Evolutionary conservation across 2,329 filamentous ascomycete genomes (phyloP).

Genomic region (Penicillium sp.): DNA sequence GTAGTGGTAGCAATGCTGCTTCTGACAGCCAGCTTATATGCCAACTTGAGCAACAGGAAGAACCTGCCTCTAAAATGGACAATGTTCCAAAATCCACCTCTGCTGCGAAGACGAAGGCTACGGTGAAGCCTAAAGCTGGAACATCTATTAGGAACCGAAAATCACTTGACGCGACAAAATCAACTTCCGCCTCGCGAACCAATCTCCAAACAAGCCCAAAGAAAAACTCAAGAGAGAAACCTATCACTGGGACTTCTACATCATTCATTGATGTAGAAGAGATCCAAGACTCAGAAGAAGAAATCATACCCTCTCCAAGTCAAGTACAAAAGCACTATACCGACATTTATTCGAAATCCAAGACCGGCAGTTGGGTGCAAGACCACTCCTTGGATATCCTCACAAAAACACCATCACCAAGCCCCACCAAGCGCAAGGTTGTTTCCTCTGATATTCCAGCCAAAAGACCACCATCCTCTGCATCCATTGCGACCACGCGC

Average conservation of each 20-base stretch:
- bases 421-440: slow-evolving; percentile 11
- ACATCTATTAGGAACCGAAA: neutral
- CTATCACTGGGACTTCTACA: neutral
- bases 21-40: neutral
- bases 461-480: neutral
- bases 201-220: slow-evolving; percentile 1
- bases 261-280: slow-evolving; percentile 28
- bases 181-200: neutral
- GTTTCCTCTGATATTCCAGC: slow-evolving; percentile 9
- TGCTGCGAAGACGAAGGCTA: slow-evolving; percentile 9
- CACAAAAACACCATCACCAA: slow-evolving; percentile 6
- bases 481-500: neutral
- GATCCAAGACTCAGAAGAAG: slow-evolving; percentile 34
- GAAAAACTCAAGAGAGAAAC: neutral
- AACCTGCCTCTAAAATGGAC: neutral
- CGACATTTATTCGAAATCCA: slow-evolving; percentile 2
- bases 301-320: slow-evolving; percentile 25
- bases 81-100: neutral
- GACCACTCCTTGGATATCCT: slow-evolving; percentile 11
- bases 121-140: slow-evolving; percentile 3
- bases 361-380: neutral
- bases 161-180: neutral
- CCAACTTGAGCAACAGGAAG: neutral
- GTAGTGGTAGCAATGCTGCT: slow-evolving; percentile 12
- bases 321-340: slow-evolving; percentile 19